A percentile compares a stretch with the other conserved stretches of the same genome.
Conservation (phyloP, 495 filamentous ascomycete genomes). For the Cenococcum geophilum region DNA sequence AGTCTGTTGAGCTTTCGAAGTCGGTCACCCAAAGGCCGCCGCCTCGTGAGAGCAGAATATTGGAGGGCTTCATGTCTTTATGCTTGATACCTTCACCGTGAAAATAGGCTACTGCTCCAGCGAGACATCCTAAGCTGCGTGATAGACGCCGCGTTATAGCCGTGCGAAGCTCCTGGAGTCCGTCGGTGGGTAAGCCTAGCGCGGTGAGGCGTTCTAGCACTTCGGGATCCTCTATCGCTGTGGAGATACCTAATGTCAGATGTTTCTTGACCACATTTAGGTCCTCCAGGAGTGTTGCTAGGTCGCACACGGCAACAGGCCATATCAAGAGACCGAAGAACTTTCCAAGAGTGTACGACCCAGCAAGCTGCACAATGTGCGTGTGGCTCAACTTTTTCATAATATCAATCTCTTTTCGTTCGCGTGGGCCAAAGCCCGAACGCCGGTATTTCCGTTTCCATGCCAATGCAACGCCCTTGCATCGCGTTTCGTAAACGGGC, state of each 20-base stretch:
- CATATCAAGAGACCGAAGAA: slow-evolving; percentile 6
- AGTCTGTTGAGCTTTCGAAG: slow-evolving; percentile 11
- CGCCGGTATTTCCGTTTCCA: slow-evolving; percentile 5
- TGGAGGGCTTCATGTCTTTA: slow-evolving; percentile 8
- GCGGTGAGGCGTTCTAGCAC: no score
- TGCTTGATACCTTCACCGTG: slow-evolving; percentile 2
- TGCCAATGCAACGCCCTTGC: background rate
- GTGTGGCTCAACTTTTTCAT: slow-evolving; percentile 4
- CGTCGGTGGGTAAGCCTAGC: no score
- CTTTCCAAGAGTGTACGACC: background rate
- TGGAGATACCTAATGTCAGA: background rate
- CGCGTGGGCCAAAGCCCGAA: background rate
- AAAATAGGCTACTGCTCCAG: slow-evolving; percentile 1
- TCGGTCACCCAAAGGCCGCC: background rate
- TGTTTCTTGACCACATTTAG: background rate
- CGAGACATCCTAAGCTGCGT: no score
- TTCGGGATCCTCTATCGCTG: no score
- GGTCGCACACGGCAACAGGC: slow-evolving; percentile 8
- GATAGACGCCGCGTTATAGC: no score
- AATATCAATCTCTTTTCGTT: slow-evolving; percentile 5
- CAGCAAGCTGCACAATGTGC: background rate
- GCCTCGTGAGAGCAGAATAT: background rate
- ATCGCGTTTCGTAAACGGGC: background rate
- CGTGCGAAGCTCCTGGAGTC: no score
- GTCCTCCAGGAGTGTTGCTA: background rate